Base-by-base conservation (phyloP, 2,329 filamentous ascomycete genomes). In the Aspergillus texensis region DNA sequence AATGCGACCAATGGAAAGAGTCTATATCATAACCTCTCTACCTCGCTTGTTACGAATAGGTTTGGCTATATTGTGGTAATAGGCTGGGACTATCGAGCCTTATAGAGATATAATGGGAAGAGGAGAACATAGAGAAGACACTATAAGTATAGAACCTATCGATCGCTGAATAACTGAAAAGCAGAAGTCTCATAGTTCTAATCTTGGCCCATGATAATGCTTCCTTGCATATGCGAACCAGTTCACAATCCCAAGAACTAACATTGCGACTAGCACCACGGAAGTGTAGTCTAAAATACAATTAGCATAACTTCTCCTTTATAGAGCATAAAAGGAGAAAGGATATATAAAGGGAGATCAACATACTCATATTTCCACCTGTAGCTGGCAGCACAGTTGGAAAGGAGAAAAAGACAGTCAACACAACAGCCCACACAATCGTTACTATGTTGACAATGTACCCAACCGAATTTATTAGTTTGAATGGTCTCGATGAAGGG, bases 341-440 rank as follows among this genome's bases (percentile, higher is more conserved):
- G 28, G 4, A 32, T 10, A 57, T 11, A 48, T n/a, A 8, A 12
- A n/a, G 10, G 28, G 34, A 11, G 26, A 10, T 6, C 30, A 32
- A 62, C 67, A 43, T 67, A 70, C 69, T 70, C 68, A 71, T 71
- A 63, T 70, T 68, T 10, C 68, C 62, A 19, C 65, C 67, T 6
- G 62, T 67, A 41, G 67, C 68, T 0, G 69, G 68, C 16, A 71
- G 57, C 3, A 36, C 41, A 1, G 62, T 56, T 30, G 69, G 69
- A 50, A 71, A 71, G 16, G 62, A 65, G 34, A 71, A 69, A 58
- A 71, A 70, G 9, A 70, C 59, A 11, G 65, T 66, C 32, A 69
- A 46, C 5, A 71, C 53, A 1, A 69, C 54, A 34, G 69, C 68
- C 68, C 69, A 70, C 9, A 65, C 46, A 14, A 70, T 45, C 19